Evolutionary conservation across 139 green algal species (phyloP).

Genomic region (Chlorella sp.): DNA sequence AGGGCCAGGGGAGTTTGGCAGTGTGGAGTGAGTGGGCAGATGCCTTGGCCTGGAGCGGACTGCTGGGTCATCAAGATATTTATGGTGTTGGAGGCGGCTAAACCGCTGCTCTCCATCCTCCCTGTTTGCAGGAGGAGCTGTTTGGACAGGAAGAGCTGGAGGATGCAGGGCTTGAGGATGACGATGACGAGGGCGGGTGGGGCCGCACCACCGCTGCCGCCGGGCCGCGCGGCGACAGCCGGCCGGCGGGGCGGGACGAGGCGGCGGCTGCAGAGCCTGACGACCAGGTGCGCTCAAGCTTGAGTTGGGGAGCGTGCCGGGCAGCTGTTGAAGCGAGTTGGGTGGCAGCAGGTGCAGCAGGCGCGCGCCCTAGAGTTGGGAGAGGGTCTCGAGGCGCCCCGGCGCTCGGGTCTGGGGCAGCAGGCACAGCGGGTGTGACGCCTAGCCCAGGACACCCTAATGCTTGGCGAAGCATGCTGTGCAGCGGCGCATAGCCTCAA

Average conservation of each 20-base stretch:
- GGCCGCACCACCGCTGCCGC: neutral
- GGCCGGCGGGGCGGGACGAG: neutral
- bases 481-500: too few relatives aligned
- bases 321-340: too few relatives aligned
- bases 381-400: too few relatives aligned
- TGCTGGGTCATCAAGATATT: neutral
- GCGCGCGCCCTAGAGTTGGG: too few relatives aligned
- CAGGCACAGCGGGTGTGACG: neutral
- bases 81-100: neutral
- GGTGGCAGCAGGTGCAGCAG: too few relatives aligned
- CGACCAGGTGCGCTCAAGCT: neutral
- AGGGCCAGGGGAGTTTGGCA: neutral
- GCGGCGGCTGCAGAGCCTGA: neutral
- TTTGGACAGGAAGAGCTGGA: conserved; percentile 71
- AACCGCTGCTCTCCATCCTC: neutral
- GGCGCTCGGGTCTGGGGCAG: too few relatives aligned
- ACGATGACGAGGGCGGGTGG: conserved; percentile 43
- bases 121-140: conserved; percentile 72
- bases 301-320: too few relatives aligned
- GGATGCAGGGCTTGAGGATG: conserved; percentile 80
- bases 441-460: too few relatives aligned
- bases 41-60: too few relatives aligned
- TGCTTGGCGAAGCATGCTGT: neutral
- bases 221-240: neutral
- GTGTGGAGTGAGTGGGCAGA: neutral